These are phyloP conservation scores for Alternaria burnsii DNA, from an alignment of 2,329 filamentous ascomycete species.

Conservation along the genomic window DNA sequence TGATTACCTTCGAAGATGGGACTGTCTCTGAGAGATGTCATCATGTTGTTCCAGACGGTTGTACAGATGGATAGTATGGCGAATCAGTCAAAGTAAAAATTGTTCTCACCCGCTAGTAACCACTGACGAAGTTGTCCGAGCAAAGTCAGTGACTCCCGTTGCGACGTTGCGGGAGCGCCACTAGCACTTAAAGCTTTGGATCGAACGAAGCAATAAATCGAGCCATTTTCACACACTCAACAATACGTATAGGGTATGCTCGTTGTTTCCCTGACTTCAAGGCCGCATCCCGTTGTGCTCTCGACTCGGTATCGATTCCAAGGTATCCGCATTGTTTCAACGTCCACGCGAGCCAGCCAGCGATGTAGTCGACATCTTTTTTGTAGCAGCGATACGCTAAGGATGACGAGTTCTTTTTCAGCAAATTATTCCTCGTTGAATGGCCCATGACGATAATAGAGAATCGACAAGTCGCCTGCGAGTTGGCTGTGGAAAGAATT, in stretches of 20 bases:
- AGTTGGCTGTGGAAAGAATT: not conserved
- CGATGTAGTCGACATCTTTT: not conserved
- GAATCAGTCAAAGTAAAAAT: conserved; percentile 2
- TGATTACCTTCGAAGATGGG: not conserved
- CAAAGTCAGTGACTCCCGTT: not conserved
- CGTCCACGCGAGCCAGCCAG: not conserved
- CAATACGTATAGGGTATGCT: not conserved
- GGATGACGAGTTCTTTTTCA: not conserved
- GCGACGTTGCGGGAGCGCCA: not conserved
- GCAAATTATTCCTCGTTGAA: not conserved
- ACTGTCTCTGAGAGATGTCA: not conserved
- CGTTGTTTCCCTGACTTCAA: not conserved
- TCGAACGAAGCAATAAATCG: not conserved
- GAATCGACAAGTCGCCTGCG: not conserved
- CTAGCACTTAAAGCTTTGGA: not conserved
- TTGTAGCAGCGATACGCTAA: not conserved
- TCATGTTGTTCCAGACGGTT: not conserved
- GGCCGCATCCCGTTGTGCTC: not conserved
- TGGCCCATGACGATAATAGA: not conserved
- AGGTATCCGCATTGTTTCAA: not conserved
- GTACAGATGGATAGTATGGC: not conserved
- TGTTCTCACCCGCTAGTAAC: conserved; percentile 1
- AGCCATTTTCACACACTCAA: not conserved
- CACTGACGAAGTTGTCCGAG: not conserved
- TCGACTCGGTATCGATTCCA: not conserved